A percentile compares a stretch with the other conserved stretches of the same genome.
Conservation (phyloP, 345 rosid genomes). For the Turritis glabra region DNA sequence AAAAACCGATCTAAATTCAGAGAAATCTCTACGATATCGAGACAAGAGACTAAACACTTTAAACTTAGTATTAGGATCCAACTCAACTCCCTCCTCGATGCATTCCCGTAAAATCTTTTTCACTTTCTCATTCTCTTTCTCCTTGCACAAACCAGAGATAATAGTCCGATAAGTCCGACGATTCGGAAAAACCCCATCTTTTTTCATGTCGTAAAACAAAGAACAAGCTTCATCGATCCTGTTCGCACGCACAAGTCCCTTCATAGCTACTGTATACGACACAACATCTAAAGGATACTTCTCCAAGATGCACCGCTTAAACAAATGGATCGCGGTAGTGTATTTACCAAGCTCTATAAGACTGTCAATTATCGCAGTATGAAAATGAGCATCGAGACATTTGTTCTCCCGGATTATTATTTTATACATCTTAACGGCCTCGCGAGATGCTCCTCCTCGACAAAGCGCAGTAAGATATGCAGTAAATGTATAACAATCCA, state of each 20-base stretch:
- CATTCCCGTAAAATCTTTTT: constrained; percentile 50
- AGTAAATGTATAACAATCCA: constrained; percentile 61
- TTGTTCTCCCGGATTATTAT: background rate
- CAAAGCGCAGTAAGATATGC: constrained; percentile 59
- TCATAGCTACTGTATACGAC: constrained; percentile 61
- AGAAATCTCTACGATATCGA: constrained; percentile 33
- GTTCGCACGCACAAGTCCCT: constrained; percentile 57
- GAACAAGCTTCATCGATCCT: constrained; percentile 55
- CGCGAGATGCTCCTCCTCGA: constrained; percentile 37
- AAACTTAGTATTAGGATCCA: constrained; percentile 40
- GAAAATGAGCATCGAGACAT: constrained; percentile 63
- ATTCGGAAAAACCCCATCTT: constrained; percentile 51
- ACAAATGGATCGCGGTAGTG: constrained; percentile 49
- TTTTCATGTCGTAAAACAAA: constrained; percentile 54
- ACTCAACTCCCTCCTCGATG: constrained; percentile 46
- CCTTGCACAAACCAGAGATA: constrained; percentile 51
- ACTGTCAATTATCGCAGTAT: constrained; percentile 54
- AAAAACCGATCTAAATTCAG: constrained; percentile 37
- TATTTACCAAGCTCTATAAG: constrained; percentile 52
- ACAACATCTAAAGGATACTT: constrained; percentile 58
- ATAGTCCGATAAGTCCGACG: constrained; percentile 43
- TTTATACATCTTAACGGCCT: constrained; percentile 47
- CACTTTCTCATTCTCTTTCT: constrained; percentile 52
- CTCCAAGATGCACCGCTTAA: constrained; percentile 47
- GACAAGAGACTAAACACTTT: constrained; percentile 41